Evolutionary conservation across 2,329 filamentous ascomycete species (phyloP), one percentile per base, ranked within the genome.

Genomic region (Fusarium armeniacum): DNA sequence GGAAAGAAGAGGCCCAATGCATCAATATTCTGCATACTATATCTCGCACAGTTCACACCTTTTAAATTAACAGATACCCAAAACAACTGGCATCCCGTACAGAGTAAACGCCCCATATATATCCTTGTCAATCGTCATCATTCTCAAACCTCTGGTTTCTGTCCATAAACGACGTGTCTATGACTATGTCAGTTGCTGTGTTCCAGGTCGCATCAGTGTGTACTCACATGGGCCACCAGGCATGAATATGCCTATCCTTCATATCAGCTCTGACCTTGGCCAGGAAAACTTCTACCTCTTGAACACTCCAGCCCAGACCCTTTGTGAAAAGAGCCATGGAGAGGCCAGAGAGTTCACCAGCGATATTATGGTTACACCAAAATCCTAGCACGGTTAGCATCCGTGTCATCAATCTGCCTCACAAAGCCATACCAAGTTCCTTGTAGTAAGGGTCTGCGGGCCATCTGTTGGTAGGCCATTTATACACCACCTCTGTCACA

Each of bases 381-480:
- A 73, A 73, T 1, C 85, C 86, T 58, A 83, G 11, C 33, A 46
- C 10, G 1, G 3, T 3, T 6, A 46, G 7, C 6, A 18, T 12
- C 1, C 24, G 5, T 6, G 0, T 22, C 4, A 6, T 0, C 5
- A 20, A 3, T 36, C 6, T 5, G 0, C 3, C 12, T 0, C 2
- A 3, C 5, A 10, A 10, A 12, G 9, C 15, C 71, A 24, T 68
- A 79, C 85, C 86, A 2, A 87, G 72, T 51, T 87, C 82, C 72
- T 87, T 89, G 51, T 84, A 80, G 28, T 82, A 81, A 8, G 79
- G 78, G 41, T 86, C 83, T 45, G 82, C 83, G 0, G 85, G 83
- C 86, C 86, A 89, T 13, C 79, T 74, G 68, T 84, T 85, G 35
- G 80, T 80, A 1, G 86, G 86, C 77, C 85, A 83, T 73, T 83